Evolutionary conservation across 1,139 yeast species (phyloP).

Genomic region (Spathaspora jeffriesii): DNA sequence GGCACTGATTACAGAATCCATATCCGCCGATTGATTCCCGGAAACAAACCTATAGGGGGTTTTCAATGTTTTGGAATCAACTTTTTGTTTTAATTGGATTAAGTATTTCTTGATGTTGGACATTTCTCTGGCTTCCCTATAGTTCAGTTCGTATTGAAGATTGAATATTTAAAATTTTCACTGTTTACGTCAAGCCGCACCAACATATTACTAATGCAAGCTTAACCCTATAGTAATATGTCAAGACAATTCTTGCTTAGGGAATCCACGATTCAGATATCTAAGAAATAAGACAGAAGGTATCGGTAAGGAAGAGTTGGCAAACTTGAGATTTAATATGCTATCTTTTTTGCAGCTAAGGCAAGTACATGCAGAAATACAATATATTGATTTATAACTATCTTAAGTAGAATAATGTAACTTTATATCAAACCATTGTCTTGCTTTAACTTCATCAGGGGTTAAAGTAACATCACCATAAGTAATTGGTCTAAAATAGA

Average conservation of each 20-base stretch:
- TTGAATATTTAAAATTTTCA: neutral
- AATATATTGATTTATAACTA: neutral
- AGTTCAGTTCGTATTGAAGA: neutral
- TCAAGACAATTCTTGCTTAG: no score
- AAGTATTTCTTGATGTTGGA: slow-evolving; percentile 23
- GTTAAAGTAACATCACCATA: slow-evolving; percentile 76
- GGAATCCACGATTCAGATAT: no score
- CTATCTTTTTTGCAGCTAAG: no score
- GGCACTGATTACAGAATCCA: slow-evolving; percentile 84
- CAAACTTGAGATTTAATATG: no score
- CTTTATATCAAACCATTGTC: slow-evolving; percentile 83
- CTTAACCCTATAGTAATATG: no score
- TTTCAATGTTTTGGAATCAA: slow-evolving; percentile 15
- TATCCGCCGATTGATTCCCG: slow-evolving; percentile 85
- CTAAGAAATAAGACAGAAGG: no score
- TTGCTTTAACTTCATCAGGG: slow-evolving; percentile 62
- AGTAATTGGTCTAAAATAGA: slow-evolving; percentile 79
- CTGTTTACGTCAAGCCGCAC: neutral
- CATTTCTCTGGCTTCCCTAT: slow-evolving; percentile 11
- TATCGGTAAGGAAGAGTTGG: no score
- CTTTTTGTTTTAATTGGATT: slow-evolving; percentile 17
- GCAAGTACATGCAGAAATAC: no score
- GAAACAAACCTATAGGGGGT: slow-evolving; percentile 52
- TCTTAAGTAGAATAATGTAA: slow-evolving; percentile 78
- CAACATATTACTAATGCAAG: no score